Base-by-base conservation (phyloP, 345 rosid species). In the Citrus australasica region DNA sequence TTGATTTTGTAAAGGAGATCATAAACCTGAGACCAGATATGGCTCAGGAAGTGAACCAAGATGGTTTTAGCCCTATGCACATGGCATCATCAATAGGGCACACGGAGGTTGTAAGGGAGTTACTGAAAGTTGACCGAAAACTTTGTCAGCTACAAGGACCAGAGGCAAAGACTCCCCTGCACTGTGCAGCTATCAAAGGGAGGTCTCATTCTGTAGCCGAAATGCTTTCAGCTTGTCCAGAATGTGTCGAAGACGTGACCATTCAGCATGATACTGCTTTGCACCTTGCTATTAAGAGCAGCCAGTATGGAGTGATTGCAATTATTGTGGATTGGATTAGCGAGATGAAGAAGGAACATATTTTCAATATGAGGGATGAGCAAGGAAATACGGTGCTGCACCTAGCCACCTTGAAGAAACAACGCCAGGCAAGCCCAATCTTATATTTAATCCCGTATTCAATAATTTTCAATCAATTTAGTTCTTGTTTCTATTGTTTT, bases 91-190 rank as follows among this genome's bases (percentile, higher is more conserved):
- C 76, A 37, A 79, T 81, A 2, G 88, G 87, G 13, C 82, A 77
- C 42, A 61, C 76, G 58, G 87, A 87, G 62, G 58, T 80, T 17
- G 86, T 82, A 67, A 82, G 53, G 77, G 87, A 67, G 80, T 79
- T 86, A 24, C 14, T 83, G 56, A 79, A 73, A 51, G 66, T 74
- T 69, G 89, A 87, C 71, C 79, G 9, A 35, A 76, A 73, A 63
- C 83, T 85, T 46, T 76, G 86, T 80, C 72, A 83, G 6, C 21
- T 81, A 2, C 74, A 77, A 68, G 88, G 80, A 48, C 74, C 60
- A 76, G 87, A 89, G 55, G 82, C 78, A n/a, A 85, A 78, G 79
- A 85, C 85, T 30, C 85, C 92, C 5, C 76, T 84, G 46, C 89
- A 84, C 80, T 67, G 67, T 27, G 89, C 90, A 61, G 73, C 84